A percentile compares a stretch with the other conserved stretches of the same genome.
Conservation (phyloP, 1,284 basidiomycete genomes). For the Pulveroboletus sp. region DNA sequence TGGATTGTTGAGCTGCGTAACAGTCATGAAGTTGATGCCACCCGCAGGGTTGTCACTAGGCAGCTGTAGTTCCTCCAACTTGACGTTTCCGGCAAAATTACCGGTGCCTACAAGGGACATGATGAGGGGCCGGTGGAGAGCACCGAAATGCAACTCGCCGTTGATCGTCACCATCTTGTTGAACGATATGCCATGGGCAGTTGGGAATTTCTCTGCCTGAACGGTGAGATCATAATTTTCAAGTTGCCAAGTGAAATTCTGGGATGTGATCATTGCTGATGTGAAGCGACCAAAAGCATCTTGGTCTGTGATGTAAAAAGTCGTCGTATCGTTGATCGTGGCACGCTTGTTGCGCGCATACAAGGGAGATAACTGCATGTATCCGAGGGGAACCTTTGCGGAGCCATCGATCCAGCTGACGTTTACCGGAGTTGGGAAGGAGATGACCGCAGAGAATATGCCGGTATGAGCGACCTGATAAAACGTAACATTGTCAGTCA, state of each 20-base stretch:
- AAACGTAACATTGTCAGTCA: background rate
- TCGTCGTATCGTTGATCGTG: conserved; percentile 56
- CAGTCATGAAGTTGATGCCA: conserved; percentile 67
- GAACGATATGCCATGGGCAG: conserved; percentile 61
- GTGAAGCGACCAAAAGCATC: conserved; percentile 60
- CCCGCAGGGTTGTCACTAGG: conserved; percentile 70
- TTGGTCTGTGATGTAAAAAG: conserved; percentile 56
- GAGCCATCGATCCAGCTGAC: conserved; percentile 57
- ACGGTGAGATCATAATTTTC: conserved; percentile 58
- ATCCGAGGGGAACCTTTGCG: conserved; percentile 49
- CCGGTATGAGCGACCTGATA: conserved; percentile 61
- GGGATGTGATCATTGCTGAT: conserved; percentile 61
- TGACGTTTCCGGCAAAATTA: conserved; percentile 61
- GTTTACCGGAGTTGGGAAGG: conserved; percentile 53
- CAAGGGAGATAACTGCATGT: conserved; percentile 48
- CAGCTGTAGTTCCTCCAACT: conserved; percentile 66
- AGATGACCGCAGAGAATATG: conserved; percentile 57
- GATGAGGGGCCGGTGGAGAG: background rate
- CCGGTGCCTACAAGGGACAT: conserved; percentile 52
- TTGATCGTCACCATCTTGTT: conserved; percentile 57
- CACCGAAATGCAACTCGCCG: conserved; percentile 37
- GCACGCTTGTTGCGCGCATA: conserved; percentile 54
- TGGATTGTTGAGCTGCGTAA: conserved; percentile 62
- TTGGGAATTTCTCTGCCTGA: conserved; percentile 69
- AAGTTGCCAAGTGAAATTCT: conserved; percentile 74